phyloP scores from a whole-genome alignment of 352 stramenopile genomes.

The Phytopythium delawarense region DNA sequence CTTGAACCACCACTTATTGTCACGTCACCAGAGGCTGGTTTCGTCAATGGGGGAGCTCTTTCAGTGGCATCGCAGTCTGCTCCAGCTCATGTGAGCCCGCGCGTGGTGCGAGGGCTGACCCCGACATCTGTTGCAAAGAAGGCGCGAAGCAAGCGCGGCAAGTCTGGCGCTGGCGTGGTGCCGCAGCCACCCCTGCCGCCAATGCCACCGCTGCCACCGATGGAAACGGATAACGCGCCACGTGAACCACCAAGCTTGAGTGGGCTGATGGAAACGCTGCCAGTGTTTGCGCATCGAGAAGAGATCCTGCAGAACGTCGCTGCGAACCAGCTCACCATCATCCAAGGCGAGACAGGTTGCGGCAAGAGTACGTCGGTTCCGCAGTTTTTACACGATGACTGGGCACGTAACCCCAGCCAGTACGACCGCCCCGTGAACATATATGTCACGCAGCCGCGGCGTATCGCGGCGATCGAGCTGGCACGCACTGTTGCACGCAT shows the following conservation, averaged over 20 bases:
- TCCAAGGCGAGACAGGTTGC: conserved; percentile 93
- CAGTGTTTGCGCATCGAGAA: conserved; percentile 85
- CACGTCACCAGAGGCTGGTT: neutral
- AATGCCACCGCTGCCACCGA: neutral
- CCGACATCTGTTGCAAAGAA: conserved; percentile 38
- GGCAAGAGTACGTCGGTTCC: conserved; percentile 96
- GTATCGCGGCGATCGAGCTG: conserved; percentile 90
- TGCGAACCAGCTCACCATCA: conserved; percentile 88
- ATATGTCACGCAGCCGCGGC: conserved; percentile 93
- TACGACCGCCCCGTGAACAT: conserved; percentile 83
- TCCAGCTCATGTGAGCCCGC: neutral
- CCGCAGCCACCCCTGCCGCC: neutral
- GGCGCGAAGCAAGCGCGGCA: neutral
- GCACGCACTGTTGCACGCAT: conserved; percentile 92
- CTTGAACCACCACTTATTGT: neutral
- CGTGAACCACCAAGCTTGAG: conserved; percentile 28
- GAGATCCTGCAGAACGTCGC: conserved; percentile 83
- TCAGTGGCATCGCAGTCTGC: neutral
- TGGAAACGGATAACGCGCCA: conserved; percentile 7
- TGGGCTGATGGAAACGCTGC: conserved; percentile 69
- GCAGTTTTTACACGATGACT: conserved; percentile 89
- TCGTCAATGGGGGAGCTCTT: neutral
- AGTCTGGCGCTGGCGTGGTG: neutral
- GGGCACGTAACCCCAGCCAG: conserved; percentile 22
- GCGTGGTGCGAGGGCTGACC: conserved; percentile 27